A percentile compares a stretch with the other conserved stretches of the same genome.
phyloP scores from a whole-genome alignment of 2,329 filamentous ascomycete species.

The Ceratocystis harringtonii region DNA sequence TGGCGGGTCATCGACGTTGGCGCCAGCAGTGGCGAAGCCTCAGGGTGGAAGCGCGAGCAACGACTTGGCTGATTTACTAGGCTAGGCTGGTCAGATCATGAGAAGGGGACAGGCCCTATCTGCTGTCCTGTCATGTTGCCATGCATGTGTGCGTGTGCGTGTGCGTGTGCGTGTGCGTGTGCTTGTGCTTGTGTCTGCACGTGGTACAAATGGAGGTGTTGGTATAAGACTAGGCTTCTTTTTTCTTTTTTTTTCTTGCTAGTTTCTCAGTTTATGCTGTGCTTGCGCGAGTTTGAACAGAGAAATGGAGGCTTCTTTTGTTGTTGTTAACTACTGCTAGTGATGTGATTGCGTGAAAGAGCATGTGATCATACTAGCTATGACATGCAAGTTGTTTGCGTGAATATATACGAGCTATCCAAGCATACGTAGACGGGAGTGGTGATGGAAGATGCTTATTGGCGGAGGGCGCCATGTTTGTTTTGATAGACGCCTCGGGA shows the following conservation, averaged over 20 bases:
- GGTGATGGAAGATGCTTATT: not conserved
- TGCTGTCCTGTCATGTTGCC: not conserved
- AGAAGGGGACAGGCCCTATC: not conserved
- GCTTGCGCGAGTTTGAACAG: no score
- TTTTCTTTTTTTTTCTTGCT: not conserved
- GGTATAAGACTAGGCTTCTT: no score
- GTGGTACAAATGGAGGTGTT: no score
- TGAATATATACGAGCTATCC: not conserved
- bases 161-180: not conserved
- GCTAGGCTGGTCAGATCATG: conserved; percentile 22
- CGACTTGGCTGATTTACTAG: conserved; percentile 36
- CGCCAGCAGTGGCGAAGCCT: conserved; percentile 20
- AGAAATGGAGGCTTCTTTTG: no score
- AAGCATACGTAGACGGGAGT: no score
- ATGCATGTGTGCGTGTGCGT: not conserved
- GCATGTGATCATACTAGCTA: no score
- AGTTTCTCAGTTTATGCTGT: not conserved
- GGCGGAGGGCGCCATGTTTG: not conserved
- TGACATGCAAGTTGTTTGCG: not conserved
- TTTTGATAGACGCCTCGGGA: not conserved
- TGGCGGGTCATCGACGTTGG: conserved; percentile 15
- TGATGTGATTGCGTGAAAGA: no score
- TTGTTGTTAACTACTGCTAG: no score
- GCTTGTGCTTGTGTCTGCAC: no score
- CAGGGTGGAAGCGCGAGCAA: conserved; percentile 20